Evolutionary conservation across 2,329 filamentous ascomycete genomes (phyloP).

Genomic region (Fusarium anguioides): DNA sequence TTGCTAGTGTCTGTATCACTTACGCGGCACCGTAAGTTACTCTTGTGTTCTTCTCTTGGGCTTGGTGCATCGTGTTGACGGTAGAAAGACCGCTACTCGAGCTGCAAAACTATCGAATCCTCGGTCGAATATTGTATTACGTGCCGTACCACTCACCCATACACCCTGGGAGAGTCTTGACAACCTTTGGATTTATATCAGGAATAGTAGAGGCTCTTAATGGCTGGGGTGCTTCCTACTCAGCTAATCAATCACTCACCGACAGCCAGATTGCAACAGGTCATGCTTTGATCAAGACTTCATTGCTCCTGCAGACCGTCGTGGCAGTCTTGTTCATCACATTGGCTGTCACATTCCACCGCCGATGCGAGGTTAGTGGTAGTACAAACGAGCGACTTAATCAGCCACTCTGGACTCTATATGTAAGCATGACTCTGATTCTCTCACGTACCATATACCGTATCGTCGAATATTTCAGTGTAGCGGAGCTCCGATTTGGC

Average conservation of each 20-base stretch:
- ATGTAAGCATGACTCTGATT: constrained; percentile 61
- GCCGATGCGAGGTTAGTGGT: constrained; percentile 53
- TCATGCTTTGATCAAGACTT: constrained; percentile 60
- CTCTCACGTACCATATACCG: constrained; percentile 67
- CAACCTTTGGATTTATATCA: constrained; percentile 60
- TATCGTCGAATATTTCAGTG: constrained; percentile 67
- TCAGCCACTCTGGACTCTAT: constrained; percentile 60
- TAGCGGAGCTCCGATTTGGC: constrained; percentile 55
- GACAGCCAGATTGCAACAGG: constrained; percentile 54
- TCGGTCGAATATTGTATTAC: constrained; percentile 67
- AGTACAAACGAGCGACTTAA: constrained; percentile 49
- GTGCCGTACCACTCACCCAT: constrained; percentile 68
- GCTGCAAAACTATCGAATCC: constrained; percentile 70
- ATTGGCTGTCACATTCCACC: constrained; percentile 62
- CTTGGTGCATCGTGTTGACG: neutral
- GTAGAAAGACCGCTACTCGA: constrained; percentile 64
- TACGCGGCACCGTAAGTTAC: constrained; percentile 50
- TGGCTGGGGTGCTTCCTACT: constrained; percentile 60
- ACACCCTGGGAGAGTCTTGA: constrained; percentile 57
- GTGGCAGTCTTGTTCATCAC: constrained; percentile 62
- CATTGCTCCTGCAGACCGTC: constrained; percentile 65
- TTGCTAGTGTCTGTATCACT: constrained; percentile 50
- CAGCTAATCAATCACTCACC: constrained; percentile 58
- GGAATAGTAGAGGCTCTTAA: constrained; percentile 59
- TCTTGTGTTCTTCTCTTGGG: neutral